Evolutionary conservation across 208 protist genomes (phyloP).

Genomic region (Acanthamoeba quina): DNA sequence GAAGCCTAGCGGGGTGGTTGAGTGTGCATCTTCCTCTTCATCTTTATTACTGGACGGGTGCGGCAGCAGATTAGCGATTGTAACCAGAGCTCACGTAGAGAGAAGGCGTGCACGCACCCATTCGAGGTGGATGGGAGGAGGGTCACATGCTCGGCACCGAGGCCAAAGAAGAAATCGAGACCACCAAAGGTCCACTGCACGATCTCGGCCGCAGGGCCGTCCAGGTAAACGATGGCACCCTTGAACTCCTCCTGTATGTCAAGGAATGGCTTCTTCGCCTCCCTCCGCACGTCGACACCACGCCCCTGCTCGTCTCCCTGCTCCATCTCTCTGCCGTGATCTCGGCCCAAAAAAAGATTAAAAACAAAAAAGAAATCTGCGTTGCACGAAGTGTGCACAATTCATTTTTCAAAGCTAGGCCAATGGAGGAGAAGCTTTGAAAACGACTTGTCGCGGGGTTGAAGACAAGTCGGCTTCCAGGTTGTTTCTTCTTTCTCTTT

Average conservation of each 20-base stretch:
- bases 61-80: no score
- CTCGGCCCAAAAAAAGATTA: no score
- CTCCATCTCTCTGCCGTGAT: no score
- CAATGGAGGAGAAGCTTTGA: background rate
- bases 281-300: background rate
- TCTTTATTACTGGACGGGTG: no score
- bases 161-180: slow-evolving; percentile 36
- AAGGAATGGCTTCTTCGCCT: slow-evolving; percentile 18
- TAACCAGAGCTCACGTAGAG: no score
- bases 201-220: slow-evolving; percentile 40
- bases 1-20: no score
- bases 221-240: slow-evolving; percentile 25
- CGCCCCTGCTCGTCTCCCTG: background rate
- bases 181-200: slow-evolving; percentile 62
- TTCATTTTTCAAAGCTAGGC: background rate
- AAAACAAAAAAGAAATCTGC: background rate
- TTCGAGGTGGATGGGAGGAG: no score
- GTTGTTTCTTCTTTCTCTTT: slow-evolving; percentile 7
- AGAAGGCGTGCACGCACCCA: no score
- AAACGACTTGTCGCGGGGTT: background rate
- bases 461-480: background rate
- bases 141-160: background rate
- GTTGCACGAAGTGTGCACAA: background rate
- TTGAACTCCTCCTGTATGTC: slow-evolving; percentile 60
- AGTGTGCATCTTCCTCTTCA: no score